phyloP scores from a whole-genome alignment of 2,329 filamentous ascomycete species.

The Aspergillus floridensis region DNA sequence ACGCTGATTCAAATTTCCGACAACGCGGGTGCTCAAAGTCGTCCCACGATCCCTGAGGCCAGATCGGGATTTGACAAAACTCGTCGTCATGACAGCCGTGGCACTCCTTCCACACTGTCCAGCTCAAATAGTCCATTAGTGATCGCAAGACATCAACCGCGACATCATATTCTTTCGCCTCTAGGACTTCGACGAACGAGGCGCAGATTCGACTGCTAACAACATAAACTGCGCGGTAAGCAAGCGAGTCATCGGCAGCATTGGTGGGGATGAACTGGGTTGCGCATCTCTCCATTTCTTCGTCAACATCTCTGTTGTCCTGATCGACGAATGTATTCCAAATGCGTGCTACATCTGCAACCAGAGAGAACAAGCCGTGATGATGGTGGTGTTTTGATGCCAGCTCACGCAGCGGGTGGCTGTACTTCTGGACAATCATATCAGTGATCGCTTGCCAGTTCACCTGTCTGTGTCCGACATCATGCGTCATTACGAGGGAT shows the following conservation, averaged over 20 bases:
- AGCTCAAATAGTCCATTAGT: background rate
- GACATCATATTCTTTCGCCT: background rate
- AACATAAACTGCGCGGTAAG: background rate
- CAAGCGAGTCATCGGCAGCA: background rate
- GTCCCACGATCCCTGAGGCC: background rate
- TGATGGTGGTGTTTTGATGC: background rate
- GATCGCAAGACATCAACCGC: background rate
- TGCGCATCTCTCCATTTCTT: background rate
- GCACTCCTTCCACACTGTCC: background rate
- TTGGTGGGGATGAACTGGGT: background rate
- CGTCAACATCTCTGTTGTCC: background rate
- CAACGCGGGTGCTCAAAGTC: background rate
- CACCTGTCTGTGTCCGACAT: background rate
- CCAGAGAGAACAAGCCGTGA: background rate
- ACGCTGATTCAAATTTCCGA: background rate
- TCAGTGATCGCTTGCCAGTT: background rate
- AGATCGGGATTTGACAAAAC: background rate
- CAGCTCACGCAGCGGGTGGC: background rate
- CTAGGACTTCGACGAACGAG: background rate
- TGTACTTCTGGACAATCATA: background rate
- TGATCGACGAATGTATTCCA: background rate
- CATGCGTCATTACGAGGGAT: background rate
- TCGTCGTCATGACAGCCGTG: background rate
- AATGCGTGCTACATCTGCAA: background rate
- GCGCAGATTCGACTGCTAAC: background rate